phyloP scores from a whole-genome alignment of 2,329 filamentous ascomycete genomes.

The Didymella glomerata region DNA sequence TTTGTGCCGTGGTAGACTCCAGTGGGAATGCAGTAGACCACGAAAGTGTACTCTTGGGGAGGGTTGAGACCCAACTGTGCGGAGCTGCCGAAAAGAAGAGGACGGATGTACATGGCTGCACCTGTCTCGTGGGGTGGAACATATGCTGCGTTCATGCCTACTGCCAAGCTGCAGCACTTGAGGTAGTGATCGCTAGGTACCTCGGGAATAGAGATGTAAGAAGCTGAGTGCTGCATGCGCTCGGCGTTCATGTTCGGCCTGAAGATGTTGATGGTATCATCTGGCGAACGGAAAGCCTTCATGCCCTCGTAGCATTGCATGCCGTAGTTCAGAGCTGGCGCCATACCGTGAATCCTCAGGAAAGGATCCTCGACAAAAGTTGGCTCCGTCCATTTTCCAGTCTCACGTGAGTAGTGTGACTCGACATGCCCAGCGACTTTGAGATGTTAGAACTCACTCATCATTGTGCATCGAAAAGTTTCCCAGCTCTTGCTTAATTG shows the following conservation, averaged over 20 bases:
- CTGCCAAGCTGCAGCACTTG: slow-evolving; percentile 78
- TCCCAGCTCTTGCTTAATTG: slow-evolving; percentile 1
- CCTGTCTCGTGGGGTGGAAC: slow-evolving; percentile 90
- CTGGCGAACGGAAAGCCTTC: slow-evolving; percentile 87
- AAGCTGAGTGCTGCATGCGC: slow-evolving; percentile 84
- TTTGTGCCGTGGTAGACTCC: slow-evolving; percentile 93
- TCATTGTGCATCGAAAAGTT: not conserved
- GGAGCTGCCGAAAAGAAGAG: slow-evolving; percentile 84
- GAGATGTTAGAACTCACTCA: slow-evolving; percentile 5
- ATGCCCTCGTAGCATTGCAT: slow-evolving; percentile 99
- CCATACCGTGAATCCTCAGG: slow-evolving; percentile 92
- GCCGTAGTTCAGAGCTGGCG: slow-evolving; percentile 91
- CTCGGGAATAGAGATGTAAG: slow-evolving; percentile 81
- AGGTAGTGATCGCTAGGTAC: slow-evolving; percentile 81
- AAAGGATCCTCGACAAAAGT: slow-evolving; percentile 83
- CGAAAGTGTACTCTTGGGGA: slow-evolving; percentile 91
- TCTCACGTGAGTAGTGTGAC: slow-evolving; percentile 78
- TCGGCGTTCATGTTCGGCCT: slow-evolving; percentile 83
- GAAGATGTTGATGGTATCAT: slow-evolving; percentile 82
- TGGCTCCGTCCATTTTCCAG: slow-evolving; percentile 78
- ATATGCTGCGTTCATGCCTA: slow-evolving; percentile 86
- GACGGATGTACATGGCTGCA: slow-evolving; percentile 91
- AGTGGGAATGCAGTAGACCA: slow-evolving; percentile 88
- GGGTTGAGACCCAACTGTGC: slow-evolving; percentile 87
- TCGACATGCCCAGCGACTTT: slow-evolving; percentile 94